A percentile compares a stretch with the other conserved stretches of the same genome.
Conservation (phyloP, 2,329 filamentous ascomycete species). For the Penicillium sp. region DNA sequence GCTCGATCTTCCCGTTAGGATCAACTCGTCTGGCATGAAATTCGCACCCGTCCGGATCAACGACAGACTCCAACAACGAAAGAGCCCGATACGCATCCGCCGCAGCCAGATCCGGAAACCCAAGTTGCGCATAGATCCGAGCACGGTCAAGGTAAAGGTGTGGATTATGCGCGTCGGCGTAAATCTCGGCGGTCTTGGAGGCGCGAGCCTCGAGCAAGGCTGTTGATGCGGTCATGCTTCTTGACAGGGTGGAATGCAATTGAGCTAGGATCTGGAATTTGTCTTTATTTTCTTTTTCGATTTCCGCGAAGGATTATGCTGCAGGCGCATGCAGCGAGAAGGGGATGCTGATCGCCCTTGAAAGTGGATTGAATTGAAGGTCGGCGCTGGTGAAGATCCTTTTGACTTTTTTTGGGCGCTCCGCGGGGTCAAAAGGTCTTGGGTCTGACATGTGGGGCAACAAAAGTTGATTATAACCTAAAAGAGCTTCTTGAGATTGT, state of each 20-base stretch:
- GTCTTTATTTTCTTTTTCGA: neutral
- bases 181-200: conserved; percentile 47
- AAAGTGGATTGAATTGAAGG: neutral
- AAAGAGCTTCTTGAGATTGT: too few relatives aligned
- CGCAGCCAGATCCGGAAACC: conserved; percentile 82
- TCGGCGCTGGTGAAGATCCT: too few relatives aligned
- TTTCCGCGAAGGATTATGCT: conserved; percentile 1
- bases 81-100: conserved; percentile 87
- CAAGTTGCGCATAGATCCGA: conserved; percentile 63
- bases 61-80: conserved; percentile 74
- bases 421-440: too few relatives aligned
- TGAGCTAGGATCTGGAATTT: neutral
- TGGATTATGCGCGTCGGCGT: conserved; percentile 38
- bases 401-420: too few relatives aligned
- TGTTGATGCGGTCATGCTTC: conserved; percentile 3
- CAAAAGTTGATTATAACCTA: too few relatives aligned
- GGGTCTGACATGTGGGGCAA: too few relatives aligned
- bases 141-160: conserved; percentile 51
- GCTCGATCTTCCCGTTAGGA: neutral
- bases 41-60: conserved; percentile 68
- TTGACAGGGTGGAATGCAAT: neutral
- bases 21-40: conserved; percentile 60
- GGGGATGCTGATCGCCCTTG: too few relatives aligned
- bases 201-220: conserved; percentile 42
- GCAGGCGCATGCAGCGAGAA: too few relatives aligned